phyloP scores from a whole-genome alignment of 768 basidiomycete genomes.

The Pholiota molesta region DNA sequence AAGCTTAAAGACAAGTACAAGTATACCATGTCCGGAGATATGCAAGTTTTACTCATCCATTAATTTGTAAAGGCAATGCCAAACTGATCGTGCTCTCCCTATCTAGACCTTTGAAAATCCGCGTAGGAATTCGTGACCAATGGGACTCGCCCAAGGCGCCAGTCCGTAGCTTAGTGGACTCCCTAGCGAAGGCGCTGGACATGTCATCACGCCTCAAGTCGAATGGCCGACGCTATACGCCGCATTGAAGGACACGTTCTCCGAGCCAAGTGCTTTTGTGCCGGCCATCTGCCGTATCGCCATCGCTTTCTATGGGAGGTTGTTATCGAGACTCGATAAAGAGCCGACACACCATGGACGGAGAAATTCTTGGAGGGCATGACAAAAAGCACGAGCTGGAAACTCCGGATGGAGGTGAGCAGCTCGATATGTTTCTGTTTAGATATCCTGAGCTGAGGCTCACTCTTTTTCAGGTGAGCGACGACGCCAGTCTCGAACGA shows the following conservation, averaged over 20 bases:
- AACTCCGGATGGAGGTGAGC: conserved; percentile 33
- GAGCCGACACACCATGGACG: conserved; percentile 37
- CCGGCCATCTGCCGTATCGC: conserved; percentile 35
- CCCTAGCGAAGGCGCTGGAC: conserved; percentile 33
- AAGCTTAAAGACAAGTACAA: neutral
- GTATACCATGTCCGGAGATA: neutral
- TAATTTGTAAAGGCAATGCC: neutral
- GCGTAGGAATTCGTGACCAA: conserved; percentile 39
- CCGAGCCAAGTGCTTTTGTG: conserved; percentile 36
- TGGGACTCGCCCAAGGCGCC: conserved; percentile 35
- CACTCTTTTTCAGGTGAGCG: conserved; percentile 18
- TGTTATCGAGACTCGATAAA: conserved; percentile 36
- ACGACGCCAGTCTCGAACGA: conserved; percentile 19
- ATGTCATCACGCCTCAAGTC: conserved; percentile 33
- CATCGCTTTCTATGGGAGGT: conserved; percentile 37
- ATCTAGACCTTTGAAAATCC: conserved; percentile 39
- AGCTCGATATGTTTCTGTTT: neutral
- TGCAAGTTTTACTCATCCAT: neutral
- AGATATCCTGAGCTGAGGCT: neutral
- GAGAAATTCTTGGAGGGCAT: conserved; percentile 34
- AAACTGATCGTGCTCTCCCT: neutral
- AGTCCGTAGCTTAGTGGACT: conserved; percentile 28
- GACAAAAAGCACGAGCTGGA: conserved; percentile 21
- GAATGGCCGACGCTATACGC: conserved; percentile 38
- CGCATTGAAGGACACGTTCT: conserved; percentile 31